These are phyloP conservation scores for Smittium mucronatum DNA, from an alignment of 371 early-diverging fungal species.

Conservation along the genomic window DNA sequence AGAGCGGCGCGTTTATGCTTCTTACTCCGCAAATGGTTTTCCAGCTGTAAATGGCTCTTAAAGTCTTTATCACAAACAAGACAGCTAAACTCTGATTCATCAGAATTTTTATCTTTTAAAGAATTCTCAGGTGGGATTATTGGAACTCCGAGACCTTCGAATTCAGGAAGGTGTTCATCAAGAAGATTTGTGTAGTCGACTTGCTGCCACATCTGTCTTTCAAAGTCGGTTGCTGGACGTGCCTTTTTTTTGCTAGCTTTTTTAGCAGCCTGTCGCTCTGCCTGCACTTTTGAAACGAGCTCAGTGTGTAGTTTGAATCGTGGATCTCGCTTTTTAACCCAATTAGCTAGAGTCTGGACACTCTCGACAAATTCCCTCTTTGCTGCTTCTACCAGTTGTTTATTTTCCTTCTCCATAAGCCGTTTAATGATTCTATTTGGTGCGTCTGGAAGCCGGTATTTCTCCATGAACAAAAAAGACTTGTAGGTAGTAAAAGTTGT, in stretches of 20 bases:
- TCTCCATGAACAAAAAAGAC: conserved; percentile 82
- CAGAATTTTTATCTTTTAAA: conserved; percentile 4
- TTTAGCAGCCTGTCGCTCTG: conserved; percentile 22
- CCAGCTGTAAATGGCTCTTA: conserved; percentile 28
- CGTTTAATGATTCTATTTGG: conserved; percentile 68
- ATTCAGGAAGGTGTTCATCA: conserved; percentile 18
- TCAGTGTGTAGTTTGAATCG: conserved; percentile 28
- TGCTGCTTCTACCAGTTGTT: conserved; percentile 67
- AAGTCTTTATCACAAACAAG: conserved; percentile 25
- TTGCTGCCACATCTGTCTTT: conserved; percentile 34
- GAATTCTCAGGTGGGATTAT: conserved; percentile 13
- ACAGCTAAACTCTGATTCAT: conserved; percentile 19
- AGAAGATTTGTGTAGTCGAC: conserved; percentile 31
- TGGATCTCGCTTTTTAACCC: conserved; percentile 48
- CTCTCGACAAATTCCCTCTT: conserved; percentile 73
- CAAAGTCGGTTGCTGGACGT: conserved; percentile 22
- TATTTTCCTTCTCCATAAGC: conserved; percentile 86
- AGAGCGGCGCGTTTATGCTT: conserved; percentile 31
- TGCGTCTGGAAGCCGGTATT: conserved; percentile 57
- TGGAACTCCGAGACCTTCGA: conserved; percentile 14
- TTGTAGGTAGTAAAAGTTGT: conserved; percentile 58
- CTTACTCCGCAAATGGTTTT: conserved; percentile 31
- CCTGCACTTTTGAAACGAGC: conserved; percentile 15
- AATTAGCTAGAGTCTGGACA: conserved; percentile 41
- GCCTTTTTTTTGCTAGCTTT: conserved; percentile 24